These are phyloP conservation scores for Seminavis robusta DNA, from an alignment of 108 stramenopile species.

Conservation along the genomic window DNA sequence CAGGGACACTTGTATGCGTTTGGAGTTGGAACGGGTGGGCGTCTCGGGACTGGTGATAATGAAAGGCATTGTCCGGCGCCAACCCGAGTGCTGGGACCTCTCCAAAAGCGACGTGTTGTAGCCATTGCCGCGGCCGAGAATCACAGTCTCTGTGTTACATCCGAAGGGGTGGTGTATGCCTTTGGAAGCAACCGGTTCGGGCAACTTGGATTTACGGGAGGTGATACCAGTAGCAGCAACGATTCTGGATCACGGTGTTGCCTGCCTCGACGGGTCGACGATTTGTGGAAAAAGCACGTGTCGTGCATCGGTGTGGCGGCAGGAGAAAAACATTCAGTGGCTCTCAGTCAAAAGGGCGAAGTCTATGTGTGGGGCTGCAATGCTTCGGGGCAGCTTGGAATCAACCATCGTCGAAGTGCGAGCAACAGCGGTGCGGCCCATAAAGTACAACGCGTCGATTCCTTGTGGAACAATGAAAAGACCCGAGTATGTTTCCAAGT, in stretches of 20 bases:
- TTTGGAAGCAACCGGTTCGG: conserved; percentile 87
- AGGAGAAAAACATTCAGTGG: conserved; percentile 79
- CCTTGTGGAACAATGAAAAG: conserved; percentile 46
- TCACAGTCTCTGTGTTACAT: conserved; percentile 70
- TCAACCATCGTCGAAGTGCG: conserved; percentile 19
- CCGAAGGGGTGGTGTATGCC: conserved; percentile 57
- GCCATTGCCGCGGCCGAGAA: conserved; percentile 78
- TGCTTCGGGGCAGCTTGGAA: conserved; percentile 66
- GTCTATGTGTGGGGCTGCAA: conserved; percentile 88
- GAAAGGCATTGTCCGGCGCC: conserved; percentile 59
- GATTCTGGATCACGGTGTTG: conserved; percentile 18
- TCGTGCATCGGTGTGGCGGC: conserved; percentile 71
- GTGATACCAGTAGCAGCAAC: conserved; percentile 1
- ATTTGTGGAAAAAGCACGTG: conserved; percentile 48
- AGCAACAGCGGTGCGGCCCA: conserved; percentile 2
- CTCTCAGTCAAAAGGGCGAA: conserved; percentile 61
- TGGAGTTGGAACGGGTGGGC: conserved; percentile 77
- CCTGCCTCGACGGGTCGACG: conserved; percentile 69
- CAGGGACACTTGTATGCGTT: conserved; percentile 70
- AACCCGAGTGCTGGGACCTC: conserved; percentile 53
- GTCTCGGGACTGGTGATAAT: conserved; percentile 67
- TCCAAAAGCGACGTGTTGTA: conserved; percentile 51
- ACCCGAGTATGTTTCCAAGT: conserved; percentile 57
- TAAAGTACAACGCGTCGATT: conserved; percentile 64
- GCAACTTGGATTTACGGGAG: conserved; percentile 45